Conservation (phyloP, 257 asterid genomes). For the Osmanthus fragrans region DNA sequence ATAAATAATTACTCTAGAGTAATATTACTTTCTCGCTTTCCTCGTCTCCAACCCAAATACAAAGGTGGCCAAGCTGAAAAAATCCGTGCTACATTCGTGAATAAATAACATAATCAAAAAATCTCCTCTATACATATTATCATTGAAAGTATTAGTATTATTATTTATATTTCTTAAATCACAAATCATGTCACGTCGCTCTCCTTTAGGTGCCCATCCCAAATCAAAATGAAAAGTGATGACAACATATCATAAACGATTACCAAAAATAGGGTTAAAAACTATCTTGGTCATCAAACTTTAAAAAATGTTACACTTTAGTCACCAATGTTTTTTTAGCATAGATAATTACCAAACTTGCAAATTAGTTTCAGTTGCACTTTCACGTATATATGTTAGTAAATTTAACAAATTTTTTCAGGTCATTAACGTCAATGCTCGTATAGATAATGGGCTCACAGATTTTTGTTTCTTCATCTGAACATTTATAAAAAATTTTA, state of each 20-base stretch:
- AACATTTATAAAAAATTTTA: too few species aligned
- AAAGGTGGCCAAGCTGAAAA: too few species aligned
- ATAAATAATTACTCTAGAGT: too few species aligned
- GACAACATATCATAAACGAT: slow-evolving; percentile 3
- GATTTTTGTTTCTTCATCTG: too few species aligned
- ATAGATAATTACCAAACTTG: background rate
- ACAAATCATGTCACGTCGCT: slow-evolving; percentile 1
- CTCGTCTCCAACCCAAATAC: too few species aligned
- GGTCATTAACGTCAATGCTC: background rate
- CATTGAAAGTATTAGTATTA: background rate
- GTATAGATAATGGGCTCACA: too few species aligned
- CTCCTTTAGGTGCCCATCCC: slow-evolving; percentile 21
- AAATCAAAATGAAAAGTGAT: slow-evolving; percentile 23
- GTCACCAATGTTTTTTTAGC: background rate
- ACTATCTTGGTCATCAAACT: background rate
- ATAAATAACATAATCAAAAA: too few species aligned
- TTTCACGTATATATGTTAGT: background rate
- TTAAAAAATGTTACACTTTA: background rate
- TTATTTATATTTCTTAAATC: background rate
- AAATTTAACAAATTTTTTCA: background rate
- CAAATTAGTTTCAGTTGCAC: background rate
- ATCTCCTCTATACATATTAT: background rate
- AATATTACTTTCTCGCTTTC: too few species aligned
- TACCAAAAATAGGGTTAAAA: background rate
- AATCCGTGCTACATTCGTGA: too few species aligned